Conservation (phyloP, 306 rosid species). For the Cucurbita moschata region DNA sequence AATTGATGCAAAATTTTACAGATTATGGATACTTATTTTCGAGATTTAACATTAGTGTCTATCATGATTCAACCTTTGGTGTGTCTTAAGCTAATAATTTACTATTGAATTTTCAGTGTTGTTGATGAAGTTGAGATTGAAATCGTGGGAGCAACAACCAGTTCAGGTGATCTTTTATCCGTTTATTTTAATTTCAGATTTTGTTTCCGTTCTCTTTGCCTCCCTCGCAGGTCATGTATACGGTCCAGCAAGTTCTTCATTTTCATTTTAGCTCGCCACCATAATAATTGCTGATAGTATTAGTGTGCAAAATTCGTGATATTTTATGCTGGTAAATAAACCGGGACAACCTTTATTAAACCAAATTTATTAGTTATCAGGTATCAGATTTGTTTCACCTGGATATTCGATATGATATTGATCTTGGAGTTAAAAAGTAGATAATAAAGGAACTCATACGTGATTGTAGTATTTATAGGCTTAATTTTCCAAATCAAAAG, state of each 20-base stretch:
- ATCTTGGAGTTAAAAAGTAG: neutral
- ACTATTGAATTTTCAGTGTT: conserved; percentile 41
- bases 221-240: neutral
- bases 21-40: neutral
- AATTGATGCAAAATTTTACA: neutral
- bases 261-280: neutral
- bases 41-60: neutral
- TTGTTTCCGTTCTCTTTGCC: neutral
- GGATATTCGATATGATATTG: neutral
- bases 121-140: conserved; percentile 43
- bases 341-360: neutral
- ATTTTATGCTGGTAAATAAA: neutral
- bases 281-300: neutral
- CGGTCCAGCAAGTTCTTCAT: neutral
- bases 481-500: too few relatives aligned
- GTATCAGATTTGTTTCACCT: neutral
- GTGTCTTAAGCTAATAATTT: neutral
- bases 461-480: too few relatives aligned
- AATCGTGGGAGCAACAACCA: conserved; percentile 16
- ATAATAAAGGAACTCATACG: too few relatives aligned
- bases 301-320: neutral
- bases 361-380: neutral
- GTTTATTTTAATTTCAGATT: neutral
- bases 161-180: conserved; percentile 37
- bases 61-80: neutral